Evolutionary conservation across 345 rosid species (phyloP), one percentile per base, ranked within the genome.

Genomic region (Lepidium africanum): DNA sequence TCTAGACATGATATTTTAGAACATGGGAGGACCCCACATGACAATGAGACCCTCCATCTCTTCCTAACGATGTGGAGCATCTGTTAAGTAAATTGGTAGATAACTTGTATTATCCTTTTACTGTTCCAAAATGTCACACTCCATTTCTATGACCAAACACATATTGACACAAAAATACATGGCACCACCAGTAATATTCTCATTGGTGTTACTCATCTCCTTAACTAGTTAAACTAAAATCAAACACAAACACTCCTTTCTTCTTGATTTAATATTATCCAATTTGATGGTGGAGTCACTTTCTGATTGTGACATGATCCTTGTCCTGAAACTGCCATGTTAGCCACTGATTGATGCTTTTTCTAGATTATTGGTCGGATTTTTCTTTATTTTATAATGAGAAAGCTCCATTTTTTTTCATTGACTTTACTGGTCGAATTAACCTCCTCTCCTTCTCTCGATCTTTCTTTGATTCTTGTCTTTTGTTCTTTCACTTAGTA

Each of bases 281-380:
- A 38, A 1, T 48, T 65, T 33, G 39, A 65, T 49, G 60, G 40
- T 65, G 27, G 65, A 72, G 60, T 72, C 76, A 72, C 52, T 48
- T 21, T 73, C 71, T 10, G 70, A 63, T 19, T 16, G 25, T 54
- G 64, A 72, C 58, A 55, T 53, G 66, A 33, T 41, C 40, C 72
- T 74, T 67, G 68, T 74, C 77, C 68, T 67, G 0, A 13, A 51
- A 43, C 33, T 59, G 68, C 23, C 63, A 66, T 66, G 63, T 73
- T 27, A 59, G 37, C 25, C 46, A 41, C 53, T 67, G 68, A 52
- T 74, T 66, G 68, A 43, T 50, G 50, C 3, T 43, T 59, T 11
- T 14, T 42, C 3, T 21, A 12, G 67, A 42, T 59, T 33, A 65
- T 73, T 49, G 54, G 60, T 73, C 58, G 53, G 43, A 55, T 63